Base-by-base conservation (phyloP, 345 rosid species). In the Salix exigua region DNA sequence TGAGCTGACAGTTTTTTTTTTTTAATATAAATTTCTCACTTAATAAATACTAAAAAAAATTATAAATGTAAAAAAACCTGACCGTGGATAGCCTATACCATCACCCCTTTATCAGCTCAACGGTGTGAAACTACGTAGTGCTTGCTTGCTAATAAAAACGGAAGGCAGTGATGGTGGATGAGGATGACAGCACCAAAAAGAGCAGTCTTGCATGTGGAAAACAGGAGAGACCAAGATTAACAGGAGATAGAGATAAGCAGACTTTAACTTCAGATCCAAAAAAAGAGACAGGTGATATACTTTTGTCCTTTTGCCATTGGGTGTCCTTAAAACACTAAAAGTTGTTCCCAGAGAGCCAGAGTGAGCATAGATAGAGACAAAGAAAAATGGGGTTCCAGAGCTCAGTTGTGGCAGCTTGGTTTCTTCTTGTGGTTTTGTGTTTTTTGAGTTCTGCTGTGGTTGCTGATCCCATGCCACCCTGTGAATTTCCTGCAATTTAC, bases 401-500 rank as follows among this genome's bases (percentile, higher is more conserved):
- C 55, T 4, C 16, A 13, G 75, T 79, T 55, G 7, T 82, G 70
- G 60, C 74, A 31, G 69, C 78, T 83, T 86, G 79, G 75, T 64
- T 44, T 44, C 50, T 44, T 44, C 50, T 85, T 67, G 13, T 84
- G 28, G 42, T 75, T 68, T 79, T 80, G 23, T 88, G 85, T 85
- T 77, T 85, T 64, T 55, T 83, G 46, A 75, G 78, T 69, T 40
- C 13, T 40, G 61, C 40, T 26, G n/a, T n/a, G n/a, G n/a, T n/a
- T n/a, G 37, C 61, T 62, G 84, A 62, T 58, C 67, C 67, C 74
- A 67, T 78, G 38, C 82, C 85, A 0, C 79, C 77, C 16, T 94
- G 97, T 71, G 76, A 68, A 25, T 90, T 94, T 50, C 88, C 90
- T 13, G 98, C 96, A 19, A 86, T 94, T 53, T 92, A 94, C 87